Evolutionary conservation across 2,329 filamentous ascomycete species (phyloP).

Genomic region (Zopfia rhizophila): DNA sequence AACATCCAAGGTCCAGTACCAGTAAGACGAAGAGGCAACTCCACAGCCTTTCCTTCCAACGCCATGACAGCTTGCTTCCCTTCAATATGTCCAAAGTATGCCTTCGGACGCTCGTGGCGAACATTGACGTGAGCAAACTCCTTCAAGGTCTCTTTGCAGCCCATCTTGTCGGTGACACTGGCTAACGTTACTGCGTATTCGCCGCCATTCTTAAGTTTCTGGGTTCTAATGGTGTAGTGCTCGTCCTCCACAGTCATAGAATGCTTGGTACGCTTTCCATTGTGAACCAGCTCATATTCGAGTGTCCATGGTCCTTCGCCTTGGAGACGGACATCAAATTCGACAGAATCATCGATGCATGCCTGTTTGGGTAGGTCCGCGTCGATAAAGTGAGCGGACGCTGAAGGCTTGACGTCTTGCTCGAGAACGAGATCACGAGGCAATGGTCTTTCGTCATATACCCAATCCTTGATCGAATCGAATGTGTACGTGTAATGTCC

Average conservation of each 20-base stretch:
- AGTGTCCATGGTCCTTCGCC: conserved; percentile 89
- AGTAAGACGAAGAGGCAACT: conserved; percentile 83
- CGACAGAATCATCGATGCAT: conserved; percentile 84
- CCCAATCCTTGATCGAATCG: conserved; percentile 79
- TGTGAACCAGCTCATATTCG: conserved; percentile 92
- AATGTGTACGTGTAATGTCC: conserved; percentile 91
- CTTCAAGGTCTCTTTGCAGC: conserved; percentile 86
- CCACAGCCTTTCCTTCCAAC: conserved; percentile 78
- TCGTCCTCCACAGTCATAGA: conserved; percentile 71
- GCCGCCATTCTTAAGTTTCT: conserved; percentile 79
- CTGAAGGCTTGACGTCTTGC: conserved; percentile 93
- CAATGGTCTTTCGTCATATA: conserved; percentile 70
- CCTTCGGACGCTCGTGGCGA: conserved; percentile 86
- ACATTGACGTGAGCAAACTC: conserved; percentile 88
- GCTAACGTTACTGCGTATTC: conserved; percentile 89
- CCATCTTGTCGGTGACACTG: conserved; percentile 85
- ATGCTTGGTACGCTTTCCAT: conserved; percentile 81
- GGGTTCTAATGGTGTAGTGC: conserved; percentile 78
- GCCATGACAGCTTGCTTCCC: conserved; percentile 79
- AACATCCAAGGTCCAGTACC: conserved; percentile 88
- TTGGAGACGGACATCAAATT: conserved; percentile 76
- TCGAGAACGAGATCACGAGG: conserved; percentile 75
- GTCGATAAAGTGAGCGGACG: conserved; percentile 76
- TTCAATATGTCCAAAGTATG: conserved; percentile 85
- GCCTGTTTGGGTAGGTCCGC: conserved; percentile 68